Evolutionary conservation across 352 stramenopile species (phyloP), one percentile per base, ranked within the genome.

Genomic region (Phytophthora parvispora): DNA sequence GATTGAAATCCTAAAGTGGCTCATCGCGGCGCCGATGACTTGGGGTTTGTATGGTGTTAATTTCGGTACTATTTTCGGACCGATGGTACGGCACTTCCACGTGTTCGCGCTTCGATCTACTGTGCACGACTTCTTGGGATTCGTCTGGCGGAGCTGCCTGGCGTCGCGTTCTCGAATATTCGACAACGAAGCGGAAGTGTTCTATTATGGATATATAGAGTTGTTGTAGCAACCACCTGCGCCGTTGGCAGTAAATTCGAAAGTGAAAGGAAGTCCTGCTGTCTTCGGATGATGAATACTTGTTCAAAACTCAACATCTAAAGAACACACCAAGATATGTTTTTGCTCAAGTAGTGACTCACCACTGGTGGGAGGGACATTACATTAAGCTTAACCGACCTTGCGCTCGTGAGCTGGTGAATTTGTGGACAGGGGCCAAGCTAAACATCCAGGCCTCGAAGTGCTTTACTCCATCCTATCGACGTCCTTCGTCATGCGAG

Each of bases 371-470:
- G n/a, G n/a, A n/a, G n/a, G n/a, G n/a, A n/a, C n/a, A n/a, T n/a
- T n/a, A n/a, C n/a, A n/a, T n/a, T n/a, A n/a, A n/a, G n/a, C n/a
- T n/a, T n/a, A n/a, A n/a, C n/a, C n/a, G n/a, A n/a, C n/a, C n/a
- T n/a, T n/a, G n/a, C n/a, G n/a, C n/a, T n/a, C n/a, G n/a, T n/a
- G 36, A 60, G 6, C 13, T 45, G 53, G 32, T 79, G 75, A 25
- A 75, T 80, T 49, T 85, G 80, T 15, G 78, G n/a, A n/a, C n/a
- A n/a, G n/a, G n/a, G n/a, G n/a, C n/a, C n/a, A n/a, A n/a, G n/a
- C n/a, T n/a, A n/a, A n/a, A n/a, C n/a, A 87, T 42, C 61, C 72
- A 32, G 31, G 72, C 98, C n/a, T 76, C 78, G 42, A 85, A 86
- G 50, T 83, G 80, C 25, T 77, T 48, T 49, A 89, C n/a, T n/a